Base-by-base conservation (phyloP, 306 rosid genomes). In the Ormosia emarginata region DNA sequence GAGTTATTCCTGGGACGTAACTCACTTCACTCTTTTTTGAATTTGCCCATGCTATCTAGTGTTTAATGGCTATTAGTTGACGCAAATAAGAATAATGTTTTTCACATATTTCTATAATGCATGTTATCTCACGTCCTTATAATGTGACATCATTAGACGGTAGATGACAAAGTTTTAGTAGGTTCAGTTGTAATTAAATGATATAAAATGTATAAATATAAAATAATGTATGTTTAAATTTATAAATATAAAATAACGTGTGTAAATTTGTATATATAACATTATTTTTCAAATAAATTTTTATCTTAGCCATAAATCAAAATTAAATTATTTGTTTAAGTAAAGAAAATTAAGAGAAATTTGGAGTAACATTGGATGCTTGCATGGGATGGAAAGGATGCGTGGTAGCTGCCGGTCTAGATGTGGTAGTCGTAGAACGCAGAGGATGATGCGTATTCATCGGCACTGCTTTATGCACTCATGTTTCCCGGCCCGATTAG, bases 391-490 rank as follows among this genome's bases (percentile, higher is more conserved):
- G 13, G 40, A 57, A 74, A 58, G 71, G 46, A 15, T 4, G 62
- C 44, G 79, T 82, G 80, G 87, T 85, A 41, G 69, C 12, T 78
- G 90, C 74, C 71, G 62, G 83, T 78, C 69, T 79, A 80, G 82
- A 64, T 2, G 81, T 4, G 46, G 85, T 79, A 82, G 81, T 4
- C 40, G 85, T 79, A 82, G 75, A 81, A 82, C 4, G 85, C 79
- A 76, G 75, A 72, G 62, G 82, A 65, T 72, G 50, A 81, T 78
- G 86, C 86, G 82, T 69, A 72, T 75, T 74, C 79, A 74, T 58
- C 75, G 87, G 81, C 89, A 77, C 85, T 73, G 82, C 87, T 86
- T 88, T 64, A 72, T 62, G 84, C 78, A 82, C 68, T 69, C 80
- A 85, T 87, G 88, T 86, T 83, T 81, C 83, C 85, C 57, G 78